phyloP scores from a whole-genome alignment of 768 basidiomycete species.

The Suillus cothurnatus region DNA sequence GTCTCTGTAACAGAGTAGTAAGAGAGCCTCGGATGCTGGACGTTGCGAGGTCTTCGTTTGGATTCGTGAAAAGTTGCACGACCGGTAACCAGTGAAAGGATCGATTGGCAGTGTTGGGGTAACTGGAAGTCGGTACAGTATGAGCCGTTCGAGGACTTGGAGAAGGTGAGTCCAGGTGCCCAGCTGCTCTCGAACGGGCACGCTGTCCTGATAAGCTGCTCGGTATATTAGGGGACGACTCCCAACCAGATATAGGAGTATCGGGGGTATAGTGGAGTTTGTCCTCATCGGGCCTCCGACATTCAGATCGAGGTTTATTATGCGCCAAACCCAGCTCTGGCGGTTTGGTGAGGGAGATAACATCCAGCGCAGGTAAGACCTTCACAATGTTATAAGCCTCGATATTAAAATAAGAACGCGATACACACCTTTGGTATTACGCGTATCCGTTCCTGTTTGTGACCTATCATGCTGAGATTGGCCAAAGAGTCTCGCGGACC shows the following conservation, averaged over 20 bases:
- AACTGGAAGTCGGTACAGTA: not conserved
- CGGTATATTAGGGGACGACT: not conserved
- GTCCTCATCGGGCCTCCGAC: not conserved
- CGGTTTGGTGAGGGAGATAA: not conserved
- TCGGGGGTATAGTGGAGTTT: not conserved
- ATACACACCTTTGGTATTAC: not conserved
- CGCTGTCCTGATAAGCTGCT: not conserved
- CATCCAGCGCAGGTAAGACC: not conserved
- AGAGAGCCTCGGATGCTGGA: not conserved
- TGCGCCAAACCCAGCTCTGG: not conserved
- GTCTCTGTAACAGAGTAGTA: not conserved
- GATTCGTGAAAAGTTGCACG: slow-evolving; percentile 2
- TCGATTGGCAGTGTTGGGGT: not conserved
- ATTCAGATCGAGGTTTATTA: not conserved
- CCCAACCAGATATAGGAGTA: not conserved
- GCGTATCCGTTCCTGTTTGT: not conserved
- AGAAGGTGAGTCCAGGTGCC: not conserved
- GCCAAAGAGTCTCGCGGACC: not conserved
- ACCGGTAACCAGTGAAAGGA: not conserved
- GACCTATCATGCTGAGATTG: not conserved
- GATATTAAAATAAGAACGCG: too few relatives aligned
- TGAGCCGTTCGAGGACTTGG: not conserved
- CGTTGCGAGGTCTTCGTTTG: not conserved
- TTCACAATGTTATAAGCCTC: not conserved
- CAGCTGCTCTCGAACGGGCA: not conserved